Conservation (phyloP, 192 early-diverging fungal genomes). For the Allomyces javanicus region DNA sequence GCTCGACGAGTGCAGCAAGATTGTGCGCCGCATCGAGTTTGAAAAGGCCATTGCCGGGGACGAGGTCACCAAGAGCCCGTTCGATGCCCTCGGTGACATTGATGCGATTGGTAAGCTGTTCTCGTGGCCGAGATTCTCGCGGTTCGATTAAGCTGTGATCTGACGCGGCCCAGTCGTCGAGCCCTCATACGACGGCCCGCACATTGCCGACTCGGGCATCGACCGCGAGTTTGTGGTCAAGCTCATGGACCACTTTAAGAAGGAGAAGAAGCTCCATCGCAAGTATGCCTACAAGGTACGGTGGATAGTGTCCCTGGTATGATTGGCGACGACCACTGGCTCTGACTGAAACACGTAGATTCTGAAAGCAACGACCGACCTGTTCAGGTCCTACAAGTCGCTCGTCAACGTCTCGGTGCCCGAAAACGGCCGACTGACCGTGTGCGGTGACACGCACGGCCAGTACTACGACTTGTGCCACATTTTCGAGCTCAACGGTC, state of each 20-base stretch:
- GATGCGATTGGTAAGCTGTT: conserved; percentile 38
- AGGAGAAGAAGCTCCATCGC: conserved; percentile 75
- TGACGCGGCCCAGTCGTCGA: conserved; percentile 31
- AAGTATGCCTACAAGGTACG: conserved; percentile 63
- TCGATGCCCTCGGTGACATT: conserved; percentile 42
- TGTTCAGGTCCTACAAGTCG: conserved; percentile 54
- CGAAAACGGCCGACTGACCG: conserved; percentile 49
- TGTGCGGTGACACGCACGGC: conserved; percentile 96
- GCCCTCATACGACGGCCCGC: conserved; percentile 67
- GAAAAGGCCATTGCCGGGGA: conserved; percentile 62
- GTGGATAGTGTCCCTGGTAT: not conserved
- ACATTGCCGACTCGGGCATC: conserved; percentile 49
- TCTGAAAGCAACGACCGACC: conserved; percentile 48
- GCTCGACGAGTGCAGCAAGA: conserved; percentile 77
- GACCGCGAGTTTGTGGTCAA: conserved; percentile 57
- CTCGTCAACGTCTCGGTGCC: conserved; percentile 76
- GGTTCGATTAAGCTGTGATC: conserved; percentile 25
- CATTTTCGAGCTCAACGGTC: conserved; percentile 84
- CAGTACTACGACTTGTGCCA: conserved; percentile 96
- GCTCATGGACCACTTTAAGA: conserved; percentile 57
- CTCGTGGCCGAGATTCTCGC: not conserved
- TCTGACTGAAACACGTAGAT: conserved; percentile 22
- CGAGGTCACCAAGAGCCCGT: conserved; percentile 17
- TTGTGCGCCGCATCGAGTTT: conserved; percentile 65
- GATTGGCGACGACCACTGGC: not conserved